Percentiles rank a stretch among this genome's conserved stretches.
Conservation (phyloP, 805 yeast genomes). For the Huiozyma sinensis region DNA sequence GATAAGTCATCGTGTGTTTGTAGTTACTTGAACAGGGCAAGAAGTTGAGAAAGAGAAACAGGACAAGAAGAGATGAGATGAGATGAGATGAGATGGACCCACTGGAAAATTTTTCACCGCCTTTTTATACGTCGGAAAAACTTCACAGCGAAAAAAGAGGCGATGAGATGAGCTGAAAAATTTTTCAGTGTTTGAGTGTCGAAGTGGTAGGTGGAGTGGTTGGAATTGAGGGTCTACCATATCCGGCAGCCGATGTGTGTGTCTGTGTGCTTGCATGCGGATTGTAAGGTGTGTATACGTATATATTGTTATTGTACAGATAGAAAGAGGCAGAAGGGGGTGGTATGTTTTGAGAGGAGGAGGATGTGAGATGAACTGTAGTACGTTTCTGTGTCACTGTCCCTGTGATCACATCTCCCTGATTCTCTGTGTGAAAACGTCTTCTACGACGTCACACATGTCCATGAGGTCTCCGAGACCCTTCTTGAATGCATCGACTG, state of each 20-base stretch:
- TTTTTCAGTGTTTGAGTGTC: neutral
- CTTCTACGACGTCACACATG: constrained; percentile 76
- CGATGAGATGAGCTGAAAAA: neutral
- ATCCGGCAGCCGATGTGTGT: neutral
- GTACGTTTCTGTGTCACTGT: no score
- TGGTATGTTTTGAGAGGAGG: no score
- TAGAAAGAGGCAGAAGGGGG: no score
- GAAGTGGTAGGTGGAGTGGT: neutral
- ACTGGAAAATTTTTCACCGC: constrained; percentile 2
- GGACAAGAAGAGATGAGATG: neutral
- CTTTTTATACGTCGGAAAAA: neutral
- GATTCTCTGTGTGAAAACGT: constrained; percentile 59
- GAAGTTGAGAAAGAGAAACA: constrained; percentile 1
- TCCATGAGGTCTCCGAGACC: constrained; percentile 80
- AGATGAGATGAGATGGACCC: constrained; percentile 6
- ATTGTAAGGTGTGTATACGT: no score
- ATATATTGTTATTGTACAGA: no score
- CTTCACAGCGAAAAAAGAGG: neutral
- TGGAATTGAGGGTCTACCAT: no score
- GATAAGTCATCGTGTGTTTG: constrained; percentile 24
- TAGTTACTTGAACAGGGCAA: neutral
- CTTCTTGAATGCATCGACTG: constrained; percentile 84
- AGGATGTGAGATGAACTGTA: no score
- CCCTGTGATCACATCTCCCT: constrained; percentile 29
- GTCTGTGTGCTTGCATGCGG: no score